These are phyloP conservation scores for Triangularia setosa DNA, from an alignment of 2,329 filamentous ascomycete species.

Conservation along the genomic window DNA sequence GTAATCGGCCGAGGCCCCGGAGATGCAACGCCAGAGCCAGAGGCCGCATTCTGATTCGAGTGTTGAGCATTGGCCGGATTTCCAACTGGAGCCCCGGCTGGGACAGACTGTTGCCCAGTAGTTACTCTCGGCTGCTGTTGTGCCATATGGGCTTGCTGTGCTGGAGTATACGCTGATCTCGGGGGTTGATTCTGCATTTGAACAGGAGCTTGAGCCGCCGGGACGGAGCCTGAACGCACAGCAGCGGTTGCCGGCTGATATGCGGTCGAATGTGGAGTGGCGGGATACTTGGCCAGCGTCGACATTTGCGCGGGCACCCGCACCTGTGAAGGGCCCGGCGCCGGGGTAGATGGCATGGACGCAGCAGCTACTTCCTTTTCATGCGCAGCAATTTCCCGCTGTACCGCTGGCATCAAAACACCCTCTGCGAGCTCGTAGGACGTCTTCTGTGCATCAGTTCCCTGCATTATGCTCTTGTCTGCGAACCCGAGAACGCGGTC, in stretches of 20 bases:
- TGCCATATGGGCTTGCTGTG: not conserved
- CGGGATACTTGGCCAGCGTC: not conserved
- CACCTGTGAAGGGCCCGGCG: not conserved
- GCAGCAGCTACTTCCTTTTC: not conserved
- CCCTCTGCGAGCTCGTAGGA: constrained; percentile 32
- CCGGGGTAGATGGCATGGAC: not conserved
- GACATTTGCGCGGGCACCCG: not conserved
- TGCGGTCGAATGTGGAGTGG: not conserved
- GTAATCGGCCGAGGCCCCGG: not conserved
- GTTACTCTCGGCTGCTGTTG: not conserved
- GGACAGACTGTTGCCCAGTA: not conserved
- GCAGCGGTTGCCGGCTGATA: not conserved
- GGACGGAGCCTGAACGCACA: not conserved
- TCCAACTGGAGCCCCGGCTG: not conserved
- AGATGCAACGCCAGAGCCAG: not conserved
- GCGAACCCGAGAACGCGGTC: constrained; percentile 48
- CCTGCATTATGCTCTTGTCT: constrained; percentile 36
- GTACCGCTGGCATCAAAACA: constrained; percentile 30
- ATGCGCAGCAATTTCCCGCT: constrained; percentile 16
- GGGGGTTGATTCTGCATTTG: not conserved
- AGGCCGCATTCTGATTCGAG: not conserved
- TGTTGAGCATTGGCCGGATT: not conserved
- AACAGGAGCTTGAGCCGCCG: not conserved
- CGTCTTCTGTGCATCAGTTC: constrained; percentile 26
- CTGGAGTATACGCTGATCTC: not conserved